Base-by-base conservation (phyloP, 2,329 filamentous ascomycete genomes). In the Neopestalotiopsis clavispora region DNA sequence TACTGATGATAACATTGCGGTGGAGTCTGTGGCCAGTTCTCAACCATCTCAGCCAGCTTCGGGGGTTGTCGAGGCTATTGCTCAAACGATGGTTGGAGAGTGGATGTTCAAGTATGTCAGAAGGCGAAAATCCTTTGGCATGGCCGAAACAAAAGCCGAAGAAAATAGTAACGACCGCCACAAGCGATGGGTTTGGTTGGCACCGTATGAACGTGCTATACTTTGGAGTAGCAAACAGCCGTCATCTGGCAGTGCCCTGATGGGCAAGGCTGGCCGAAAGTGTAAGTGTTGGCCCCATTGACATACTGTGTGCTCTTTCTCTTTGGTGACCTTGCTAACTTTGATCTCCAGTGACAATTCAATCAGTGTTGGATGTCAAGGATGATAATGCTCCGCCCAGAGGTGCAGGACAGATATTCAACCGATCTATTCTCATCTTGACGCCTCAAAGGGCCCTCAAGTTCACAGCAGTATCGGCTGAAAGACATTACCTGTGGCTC, bases 211-310 rank as follows among this genome's bases (percentile, higher is more conserved):
- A 81, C 88, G 95, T 71, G 92, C 95, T 13, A 95, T 99, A 70
- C 93, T 99, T 80, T 99, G 96, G 96, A 98, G 95, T 80, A 97
- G 92, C 85, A 98, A 97, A 85, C 96, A 99, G 81, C 96, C 96
- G 17, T 94, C 91, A 10, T 94, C 91, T 74, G 94, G 95, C 40
- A 92, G 90, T 75, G 95, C 95, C 40, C 82, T 99, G 80, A 87
- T 98, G 85, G 96, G 96, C 73, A 99, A 98, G 84, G 92, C 92
- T 77, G 96, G 96, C 67, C 91, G 96, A 74, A 99, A 98, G 83
- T 83, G 95, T 97, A 87, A 90, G 94, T 90, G 68, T 64, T 38
- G 67, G 62, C 66, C 30, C 23, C 12, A 4, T 42, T 20, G n/a
- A 34, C n/a, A 14, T 62, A 32, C 4, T 42, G 52, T 62, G 67